Evolutionary conservation across 2,329 filamentous ascomycete genomes (phyloP), one percentile per base, ranked within the genome.

Genomic region (Cadophora sp.): DNA sequence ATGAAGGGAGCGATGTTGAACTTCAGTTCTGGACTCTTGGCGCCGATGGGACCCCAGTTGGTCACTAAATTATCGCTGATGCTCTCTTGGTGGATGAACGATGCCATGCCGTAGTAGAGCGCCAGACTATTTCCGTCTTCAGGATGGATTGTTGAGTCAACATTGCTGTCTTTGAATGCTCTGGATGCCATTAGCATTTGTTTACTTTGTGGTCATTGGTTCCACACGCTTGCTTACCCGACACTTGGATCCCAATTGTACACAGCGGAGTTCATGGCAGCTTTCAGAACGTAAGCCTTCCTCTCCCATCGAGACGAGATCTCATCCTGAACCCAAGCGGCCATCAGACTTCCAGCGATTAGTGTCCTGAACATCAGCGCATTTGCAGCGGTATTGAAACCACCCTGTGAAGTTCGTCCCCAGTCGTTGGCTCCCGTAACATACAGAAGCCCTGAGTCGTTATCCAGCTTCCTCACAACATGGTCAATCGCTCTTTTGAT

Each of bases 1-100:
- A 88, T 85, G 74, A 88, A 89, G 0, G 85, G 84, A 1, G 83
- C 85, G 55, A 89, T 81, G 72, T 87, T 87, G 4, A 0, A 62
- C 1, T 84, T 83, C 0, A 89, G 79, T 69, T 89, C 87, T 0
- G 86, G 87, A 1, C 82, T 79, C 12, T 83, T 80, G 2, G 87
- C 81, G 12, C 86, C 87, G 55, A 87, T 83, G 1, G 83, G 81
- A 0, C 80, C 83, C 86, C 86, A 88, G 74, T 53, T 75, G 74
- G 4, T 77, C 71, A 12, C 12, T 24, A 60, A 48, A 19, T 48
- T 53, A 27, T 61, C 22, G 34, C 62, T 65, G 34, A 68, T 68
- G 34, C 40, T 48, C 8, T n/a, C 19, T 2, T 31, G n/a, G 37
- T 62, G 37, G 26, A 48, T 29, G 11, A 43, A 24, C 4, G 55